A percentile compares a stretch with the other conserved stretches of the same genome.
Conservation (phyloP, 345 rosid genomes). For the Durio zibethinus region DNA sequence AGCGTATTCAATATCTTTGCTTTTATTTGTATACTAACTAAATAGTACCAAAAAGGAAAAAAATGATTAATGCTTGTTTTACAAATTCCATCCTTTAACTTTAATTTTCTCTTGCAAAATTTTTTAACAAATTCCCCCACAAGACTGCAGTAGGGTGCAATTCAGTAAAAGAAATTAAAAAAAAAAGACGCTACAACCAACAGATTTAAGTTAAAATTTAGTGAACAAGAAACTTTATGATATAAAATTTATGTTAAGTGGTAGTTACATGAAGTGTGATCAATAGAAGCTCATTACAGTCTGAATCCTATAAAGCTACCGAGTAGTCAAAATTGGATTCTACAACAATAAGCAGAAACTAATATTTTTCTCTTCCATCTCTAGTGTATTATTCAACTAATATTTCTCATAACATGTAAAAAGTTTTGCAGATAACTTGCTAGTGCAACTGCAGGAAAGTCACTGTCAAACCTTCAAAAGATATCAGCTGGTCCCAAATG, state of each 20-base stretch:
- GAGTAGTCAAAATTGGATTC: conserved; percentile 1
- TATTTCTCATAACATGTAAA: not conserved
- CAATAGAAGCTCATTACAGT: not conserved
- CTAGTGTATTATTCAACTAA: not conserved
- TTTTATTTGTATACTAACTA: not conserved
- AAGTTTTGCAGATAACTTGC: not conserved
- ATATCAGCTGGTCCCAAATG: not conserved
- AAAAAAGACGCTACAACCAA: not conserved
- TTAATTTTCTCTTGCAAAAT: not conserved
- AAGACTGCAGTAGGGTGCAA: not conserved
- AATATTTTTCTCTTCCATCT: conserved; percentile 9
- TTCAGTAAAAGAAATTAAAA: not conserved
- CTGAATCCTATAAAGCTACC: not conserved
- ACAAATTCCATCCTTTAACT: not conserved
- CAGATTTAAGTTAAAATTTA: not conserved
- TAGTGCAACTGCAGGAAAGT: not conserved
- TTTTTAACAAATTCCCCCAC: not conserved
- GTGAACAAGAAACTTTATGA: not conserved
- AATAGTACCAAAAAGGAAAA: not conserved
- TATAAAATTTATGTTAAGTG: not conserved
- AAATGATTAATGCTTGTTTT: not conserved
- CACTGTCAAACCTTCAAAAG: not conserved
- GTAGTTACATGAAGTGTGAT: not conserved
- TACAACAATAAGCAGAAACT: not conserved
- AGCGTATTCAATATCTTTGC: not conserved